A percentile compares a stretch with the other conserved stretches of the same genome.
These are phyloP conservation scores for Cerioporus squamosus DNA, from an alignment of 1,284 basidiomycete species.

Conservation along the genomic window DNA sequence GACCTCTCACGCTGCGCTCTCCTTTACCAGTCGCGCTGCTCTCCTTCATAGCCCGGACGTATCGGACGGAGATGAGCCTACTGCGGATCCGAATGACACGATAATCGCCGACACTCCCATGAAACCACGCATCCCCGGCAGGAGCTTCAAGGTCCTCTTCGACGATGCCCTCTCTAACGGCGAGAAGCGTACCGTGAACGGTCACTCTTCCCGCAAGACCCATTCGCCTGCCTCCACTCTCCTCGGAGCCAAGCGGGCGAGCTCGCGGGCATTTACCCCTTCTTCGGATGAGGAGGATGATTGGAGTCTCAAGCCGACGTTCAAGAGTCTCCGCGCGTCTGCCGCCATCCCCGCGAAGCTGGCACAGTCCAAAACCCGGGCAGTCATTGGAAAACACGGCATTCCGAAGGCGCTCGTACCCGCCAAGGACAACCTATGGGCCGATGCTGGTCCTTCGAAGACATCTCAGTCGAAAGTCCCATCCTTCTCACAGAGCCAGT, in stretches of 20 bases:
- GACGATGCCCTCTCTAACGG: slow-evolving; percentile 47
- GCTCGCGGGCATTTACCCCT: slow-evolving; percentile 33
- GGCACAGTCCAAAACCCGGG: slow-evolving; percentile 6
- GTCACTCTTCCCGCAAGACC: slow-evolving; percentile 26
- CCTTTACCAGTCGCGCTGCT: slow-evolving; percentile 29
- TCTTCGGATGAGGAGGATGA: slow-evolving; percentile 34
- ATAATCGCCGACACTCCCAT: slow-evolving; percentile 73
- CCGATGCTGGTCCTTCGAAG: slow-evolving; percentile 24
- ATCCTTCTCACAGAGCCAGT: slow-evolving; percentile 1
- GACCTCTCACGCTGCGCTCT: slow-evolving; percentile 36
- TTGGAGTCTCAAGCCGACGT: slow-evolving; percentile 27
- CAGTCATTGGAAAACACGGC: slow-evolving; percentile 23
- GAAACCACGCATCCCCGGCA: slow-evolving; percentile 58
- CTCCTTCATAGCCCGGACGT: slow-evolving; percentile 36
- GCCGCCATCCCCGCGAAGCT: slow-evolving; percentile 17
- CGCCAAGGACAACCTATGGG: slow-evolving; percentile 35
- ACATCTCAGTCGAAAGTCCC: slow-evolving; percentile 2
- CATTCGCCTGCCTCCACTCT: slow-evolving; percentile 15
- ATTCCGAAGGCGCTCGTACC: slow-evolving; percentile 32
- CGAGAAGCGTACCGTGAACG: slow-evolving; percentile 18
- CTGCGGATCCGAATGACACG: slow-evolving; percentile 42
- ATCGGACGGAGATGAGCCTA: slow-evolving; percentile 42
- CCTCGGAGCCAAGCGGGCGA: slow-evolving; percentile 27
- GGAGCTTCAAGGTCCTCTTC: slow-evolving; percentile 69
- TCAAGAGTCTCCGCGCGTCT: slow-evolving; percentile 22